Evolutionary conservation across 2,329 filamentous ascomycete species (phyloP), one percentile per base, ranked within the genome.

Genomic region (Fusarium torulosum): DNA sequence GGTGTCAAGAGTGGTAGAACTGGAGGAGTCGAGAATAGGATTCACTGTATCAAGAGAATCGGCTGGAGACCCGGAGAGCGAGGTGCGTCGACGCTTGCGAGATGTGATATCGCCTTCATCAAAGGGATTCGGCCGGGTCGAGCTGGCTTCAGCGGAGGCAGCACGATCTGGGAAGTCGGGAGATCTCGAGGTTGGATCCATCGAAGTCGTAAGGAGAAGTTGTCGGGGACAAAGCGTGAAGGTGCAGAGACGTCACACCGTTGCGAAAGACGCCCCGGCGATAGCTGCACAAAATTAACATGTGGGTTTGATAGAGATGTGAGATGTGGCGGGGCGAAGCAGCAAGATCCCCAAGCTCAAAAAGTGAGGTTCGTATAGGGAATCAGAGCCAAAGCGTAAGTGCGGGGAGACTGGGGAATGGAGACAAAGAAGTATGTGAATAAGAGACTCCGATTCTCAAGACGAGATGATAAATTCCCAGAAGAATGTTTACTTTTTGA

Each of bases 81-180:
- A 89, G 29, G 87, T 88, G 69, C 88, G 85, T 66, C 86, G 87
- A 52, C 88, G 86, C 77, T 90, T 90, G 68, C 88, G 82, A 56
- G 87, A 82, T 41, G 83, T 81, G 45, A 78, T 74, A 68, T 87
- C 84, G 74, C 78, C 80, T 77, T 89, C 86, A 79, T 88, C 83
- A 75, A 90, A 90, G 40, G 88, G 88, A 68, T 90, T 89, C 52
- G 86, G 86, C 66, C 88, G 85, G 70, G 85, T 87, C 73, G 87
- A 86, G 77, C 83, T 84, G 76, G 86, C 85, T 81, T 90, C 88
- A 78, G 85, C 85, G 73, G 87, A 89, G 78, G 83, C 81, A 74
- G 85, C 84, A 78, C 85, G 85, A 80, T 87, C 85, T 82, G 80
- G 82, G 77, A 80, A 80, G 78, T 86, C 83, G 75, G 80, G 78